Base-by-base conservation (phyloP, 352 stramenopile genomes). In the Pythium phragmiticola region DNA sequence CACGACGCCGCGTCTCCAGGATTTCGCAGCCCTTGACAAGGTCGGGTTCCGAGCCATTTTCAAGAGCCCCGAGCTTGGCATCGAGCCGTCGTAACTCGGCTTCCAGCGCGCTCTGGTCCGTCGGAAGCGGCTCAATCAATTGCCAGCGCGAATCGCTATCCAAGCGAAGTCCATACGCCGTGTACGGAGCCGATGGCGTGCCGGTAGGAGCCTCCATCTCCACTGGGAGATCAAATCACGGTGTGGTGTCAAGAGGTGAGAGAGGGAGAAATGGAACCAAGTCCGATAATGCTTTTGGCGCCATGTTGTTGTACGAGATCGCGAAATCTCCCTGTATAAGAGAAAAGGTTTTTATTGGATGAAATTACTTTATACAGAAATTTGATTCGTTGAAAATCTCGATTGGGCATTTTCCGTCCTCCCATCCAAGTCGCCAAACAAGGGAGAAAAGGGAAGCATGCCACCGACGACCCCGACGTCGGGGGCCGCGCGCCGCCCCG, bases 1-100 rank as follows among this genome's bases (percentile, higher is more conserved):
- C 42, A 23, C 74, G 56, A 28, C 70, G 75, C 19, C 42, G 52
- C 3, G 50, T 43, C 6, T 55, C 14, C 7, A 88, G 57, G 49
- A 80, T 41, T 37, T 69, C 63, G 19, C 60, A 74, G 33, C 73
- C 77, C 11, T 76, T 49, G 21, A 73, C 43, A 12, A 88, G 76
- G 36, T 86, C 76, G 17, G 48, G 39, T 2, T 75, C 69, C 2
- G 57, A 79, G 11, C 74, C 70, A 30, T 65, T 42, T 14, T 83
- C 57, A 45, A 88, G 26, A 16, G 28, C 6, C n/a, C 6, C 16
- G 36, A 69, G 34, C 54, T 37, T 53, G 39, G 34, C 62, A 39
- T 69, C 48, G 28, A 69, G 21, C 6, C 46, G 53, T 21, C 21
- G 36, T 54, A 63, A 23, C 48, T 62, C 61, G 42, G 41, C 52